Percentiles rank a stretch among this genome's conserved stretches.
phyloP scores from a whole-genome alignment of 108 stramenopile genomes.

The Skeletonema tropicum region DNA sequence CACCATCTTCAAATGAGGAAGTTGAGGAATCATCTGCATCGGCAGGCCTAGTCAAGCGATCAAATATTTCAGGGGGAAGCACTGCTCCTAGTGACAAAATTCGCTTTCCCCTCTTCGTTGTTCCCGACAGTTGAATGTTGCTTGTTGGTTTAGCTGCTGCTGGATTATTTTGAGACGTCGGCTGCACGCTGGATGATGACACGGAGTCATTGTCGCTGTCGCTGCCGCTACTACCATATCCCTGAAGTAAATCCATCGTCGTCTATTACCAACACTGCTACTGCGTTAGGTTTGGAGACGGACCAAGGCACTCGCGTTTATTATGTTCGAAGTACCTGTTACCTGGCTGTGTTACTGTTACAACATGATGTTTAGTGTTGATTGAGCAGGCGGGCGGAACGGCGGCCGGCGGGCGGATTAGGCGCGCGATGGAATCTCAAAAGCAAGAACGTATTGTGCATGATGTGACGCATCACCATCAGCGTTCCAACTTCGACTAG shows the following conservation, averaged over 20 bases:
- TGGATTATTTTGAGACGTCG: not conserved
- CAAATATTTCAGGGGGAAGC: constrained; percentile 50
- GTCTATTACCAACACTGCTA: not conserved
- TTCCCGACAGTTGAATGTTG: not conserved
- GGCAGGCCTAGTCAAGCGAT: constrained; percentile 41
- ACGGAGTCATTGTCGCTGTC: constrained; percentile 21
- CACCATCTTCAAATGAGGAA: constrained; percentile 9
- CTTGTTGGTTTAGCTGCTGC: not conserved
- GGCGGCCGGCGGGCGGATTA: no score
- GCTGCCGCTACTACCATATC: constrained; percentile 33
- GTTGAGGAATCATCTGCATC: constrained; percentile 25
- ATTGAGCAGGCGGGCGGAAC: no score
- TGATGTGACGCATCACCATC: no score
- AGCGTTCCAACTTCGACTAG: no score
- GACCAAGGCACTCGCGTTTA: no score
- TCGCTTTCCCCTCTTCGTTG: constrained; percentile 29
- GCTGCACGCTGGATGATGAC: not conserved
- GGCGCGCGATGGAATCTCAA: no score
- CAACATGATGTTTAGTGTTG: no score
- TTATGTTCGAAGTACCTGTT: no score
- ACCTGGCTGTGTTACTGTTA: no score
- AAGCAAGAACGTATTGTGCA: no score
- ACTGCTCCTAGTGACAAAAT: constrained; percentile 44
- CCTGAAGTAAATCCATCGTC: constrained; percentile 44
- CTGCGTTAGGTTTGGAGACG: no score